A percentile compares a stretch with the other conserved stretches of the same genome.
Conservation (phyloP, 2,329 filamentous ascomycete species). For the Phaeosphaeria sp. region DNA sequence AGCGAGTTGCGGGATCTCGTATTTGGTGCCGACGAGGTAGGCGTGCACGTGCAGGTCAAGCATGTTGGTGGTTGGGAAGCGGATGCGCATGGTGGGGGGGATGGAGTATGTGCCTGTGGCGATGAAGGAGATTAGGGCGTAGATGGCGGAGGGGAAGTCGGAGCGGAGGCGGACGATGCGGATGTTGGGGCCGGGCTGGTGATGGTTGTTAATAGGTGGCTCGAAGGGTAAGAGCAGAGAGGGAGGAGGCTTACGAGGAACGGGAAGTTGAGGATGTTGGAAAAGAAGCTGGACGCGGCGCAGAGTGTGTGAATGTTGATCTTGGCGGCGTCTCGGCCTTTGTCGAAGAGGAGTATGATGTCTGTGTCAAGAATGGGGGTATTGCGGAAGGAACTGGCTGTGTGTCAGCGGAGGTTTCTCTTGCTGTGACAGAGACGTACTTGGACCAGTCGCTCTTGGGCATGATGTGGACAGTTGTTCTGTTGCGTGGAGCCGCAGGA, state of each 20-base stretch:
- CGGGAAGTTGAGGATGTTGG: slow-evolving; percentile 14
- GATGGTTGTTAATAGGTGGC: background rate
- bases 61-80: slow-evolving; percentile 24
- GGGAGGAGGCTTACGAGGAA: slow-evolving; percentile 11
- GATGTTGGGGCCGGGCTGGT: slow-evolving; percentile 7
- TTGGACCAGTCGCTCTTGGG: slow-evolving; percentile 6
- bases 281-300: slow-evolving; percentile 23
- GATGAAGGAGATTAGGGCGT: slow-evolving; percentile 27
- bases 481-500: background rate
- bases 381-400: slow-evolving; percentile 11
- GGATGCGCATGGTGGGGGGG: slow-evolving; percentile 6
- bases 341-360: slow-evolving; percentile 23
- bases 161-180: slow-evolving; percentile 24
- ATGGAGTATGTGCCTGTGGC: slow-evolving; percentile 25
- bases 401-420: slow-evolving; percentile 1
- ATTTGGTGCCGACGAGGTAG: slow-evolving; percentile 31
- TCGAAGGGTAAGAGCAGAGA: background rate
- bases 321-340: slow-evolving; percentile 20
- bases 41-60: slow-evolving; percentile 34
- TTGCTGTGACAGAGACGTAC: background rate
- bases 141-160: slow-evolving; percentile 29
- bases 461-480: slow-evolving; percentile 13
- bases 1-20: slow-evolving; percentile 19
- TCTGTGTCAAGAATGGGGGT: slow-evolving; percentile 14
- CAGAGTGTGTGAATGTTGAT: slow-evolving; percentile 22